Percentiles rank a stretch among this genome's conserved stretches.
Conservation (phyloP, 495 filamentous ascomycete genomes). For the Penicillium maclennaniae region DNA sequence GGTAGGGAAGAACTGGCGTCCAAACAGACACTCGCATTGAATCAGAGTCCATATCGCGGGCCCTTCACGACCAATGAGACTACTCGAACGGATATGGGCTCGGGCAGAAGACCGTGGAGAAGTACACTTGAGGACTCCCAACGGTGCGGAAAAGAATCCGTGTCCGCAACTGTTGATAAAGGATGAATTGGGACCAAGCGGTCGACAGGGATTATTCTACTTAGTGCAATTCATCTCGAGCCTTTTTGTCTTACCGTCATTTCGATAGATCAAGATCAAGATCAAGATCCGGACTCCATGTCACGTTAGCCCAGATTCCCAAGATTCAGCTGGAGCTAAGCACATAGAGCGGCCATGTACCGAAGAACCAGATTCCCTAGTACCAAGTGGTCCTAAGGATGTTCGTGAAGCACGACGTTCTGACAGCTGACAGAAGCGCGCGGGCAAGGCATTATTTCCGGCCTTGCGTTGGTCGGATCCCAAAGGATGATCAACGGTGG, state of each 20-base stretch:
- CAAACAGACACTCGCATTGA: constrained; percentile 3
- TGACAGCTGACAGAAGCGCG: background rate
- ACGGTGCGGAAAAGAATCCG: constrained; percentile 29
- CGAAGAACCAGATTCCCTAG: no score
- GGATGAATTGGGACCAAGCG: background rate
- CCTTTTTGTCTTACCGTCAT: no score
- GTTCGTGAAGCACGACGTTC: background rate
- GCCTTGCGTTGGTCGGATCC: background rate
- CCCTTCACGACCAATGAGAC: background rate
- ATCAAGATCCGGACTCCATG: no score
- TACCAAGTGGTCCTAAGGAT: background rate
- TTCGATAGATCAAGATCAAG: no score
- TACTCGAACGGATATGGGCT: constrained; percentile 2
- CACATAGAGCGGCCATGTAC: no score
- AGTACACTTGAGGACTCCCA: constrained; percentile 6
- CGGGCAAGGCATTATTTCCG: background rate
- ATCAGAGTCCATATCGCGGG: background rate
- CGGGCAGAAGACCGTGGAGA: constrained; percentile 14
- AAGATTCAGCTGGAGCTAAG: background rate
- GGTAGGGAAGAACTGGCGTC: background rate
- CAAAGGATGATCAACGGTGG: constrained; percentile 1
- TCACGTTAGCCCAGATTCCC: no score
- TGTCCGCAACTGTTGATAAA: background rate
- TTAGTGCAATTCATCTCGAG: background rate
- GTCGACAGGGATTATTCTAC: background rate